These are phyloP conservation scores for Fusarium algeriense DNA, from an alignment of 2,329 filamentous ascomycete species.

Conservation along the genomic window DNA sequence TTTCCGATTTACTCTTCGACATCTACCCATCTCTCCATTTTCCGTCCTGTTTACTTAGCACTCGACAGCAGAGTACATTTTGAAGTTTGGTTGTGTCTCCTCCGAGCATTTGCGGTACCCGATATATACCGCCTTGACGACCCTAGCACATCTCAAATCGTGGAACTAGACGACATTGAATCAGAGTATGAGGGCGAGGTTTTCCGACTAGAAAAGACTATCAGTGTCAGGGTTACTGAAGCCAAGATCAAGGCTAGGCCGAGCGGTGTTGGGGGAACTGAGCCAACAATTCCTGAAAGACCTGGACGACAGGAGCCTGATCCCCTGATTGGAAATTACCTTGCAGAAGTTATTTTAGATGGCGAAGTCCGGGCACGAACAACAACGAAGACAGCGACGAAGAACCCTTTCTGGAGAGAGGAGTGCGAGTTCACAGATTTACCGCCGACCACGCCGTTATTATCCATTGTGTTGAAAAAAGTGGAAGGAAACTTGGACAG, in stretches of 20 bases:
- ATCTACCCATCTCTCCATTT: conserved; percentile 78
- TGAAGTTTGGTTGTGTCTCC: conserved; percentile 95
- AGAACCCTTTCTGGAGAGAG: conserved; percentile 85
- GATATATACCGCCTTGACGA: conserved; percentile 81
- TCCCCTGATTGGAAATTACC: conserved; percentile 73
- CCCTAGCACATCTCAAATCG: conserved; percentile 57
- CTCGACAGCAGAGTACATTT: conserved; percentile 90
- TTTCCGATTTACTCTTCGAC: conserved; percentile 91
- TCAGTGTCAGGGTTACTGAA: conserved; percentile 70
- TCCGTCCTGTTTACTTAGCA: conserved; percentile 89
- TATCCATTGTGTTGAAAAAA: conserved; percentile 79
- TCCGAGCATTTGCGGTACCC: conserved; percentile 91
- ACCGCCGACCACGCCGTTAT: conserved; percentile 74
- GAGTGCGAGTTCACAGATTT: conserved; percentile 83
- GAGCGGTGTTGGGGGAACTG: conserved; percentile 36
- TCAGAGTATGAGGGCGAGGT: conserved; percentile 61
- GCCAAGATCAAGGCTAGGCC: conserved; percentile 66
- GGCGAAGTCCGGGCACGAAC: conserved; percentile 83
- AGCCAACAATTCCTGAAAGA: conserved; percentile 38
- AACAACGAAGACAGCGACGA: conserved; percentile 76
- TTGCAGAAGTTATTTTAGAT: conserved; percentile 83
- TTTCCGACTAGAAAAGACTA: conserved; percentile 72
- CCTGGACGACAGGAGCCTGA: conserved; percentile 53
- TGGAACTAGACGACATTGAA: conserved; percentile 56
- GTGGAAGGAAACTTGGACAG: conserved; percentile 64